Evolutionary conservation across 2,329 filamentous ascomycete genomes (phyloP), one percentile per base, ranked within the genome.

Genomic region (Trichoderma breve): DNA sequence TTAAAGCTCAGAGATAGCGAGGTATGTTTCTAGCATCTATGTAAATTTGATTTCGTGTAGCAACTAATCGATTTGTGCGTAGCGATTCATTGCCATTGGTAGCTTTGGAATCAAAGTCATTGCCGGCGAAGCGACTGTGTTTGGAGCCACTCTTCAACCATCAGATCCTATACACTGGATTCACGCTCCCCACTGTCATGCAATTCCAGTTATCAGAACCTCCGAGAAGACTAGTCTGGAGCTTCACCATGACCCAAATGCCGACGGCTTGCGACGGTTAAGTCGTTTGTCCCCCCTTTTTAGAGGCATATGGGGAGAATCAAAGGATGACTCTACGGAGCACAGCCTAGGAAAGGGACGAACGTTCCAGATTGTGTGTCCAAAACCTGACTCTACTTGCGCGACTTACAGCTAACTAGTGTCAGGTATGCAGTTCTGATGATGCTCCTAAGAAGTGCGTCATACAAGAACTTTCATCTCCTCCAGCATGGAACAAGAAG

Each of bases 131-230:
- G 82, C 92, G 28, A 90, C 88, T 1, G 79, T 95, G 30, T 86
- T 89, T 15, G 92, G 93, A 18, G 89, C 92, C 7, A 87, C 85
- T 7, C 78, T 95, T 4, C 82, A 83, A 12, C 78, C 86, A 1
- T 83, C 85, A 0, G 81, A 85, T 30, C 79, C 76, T 1, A 77
- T 83, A 6, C 83, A 87, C 74, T 90, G 87, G 83, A 84, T 93
- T 18, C 89, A 88, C 78, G 91, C 92, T 18, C 88, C 92, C 1
- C 86, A 87, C 55, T 93, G 90, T 47, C 89, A 93, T 77, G 89
- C 92, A 1, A 80, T 95, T 1, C 92, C 91, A 1, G 88, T 91
- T 0, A 84, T 95, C 39, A 82, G 88, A 61, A 89, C 86, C 57
- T 76, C 81, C 0, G 84, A 88, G 60, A 79, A 85, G 11, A 84